Evolutionary conservation across 768 basidiomycete species (phyloP).

Genomic region (Trametes coccinea): DNA sequence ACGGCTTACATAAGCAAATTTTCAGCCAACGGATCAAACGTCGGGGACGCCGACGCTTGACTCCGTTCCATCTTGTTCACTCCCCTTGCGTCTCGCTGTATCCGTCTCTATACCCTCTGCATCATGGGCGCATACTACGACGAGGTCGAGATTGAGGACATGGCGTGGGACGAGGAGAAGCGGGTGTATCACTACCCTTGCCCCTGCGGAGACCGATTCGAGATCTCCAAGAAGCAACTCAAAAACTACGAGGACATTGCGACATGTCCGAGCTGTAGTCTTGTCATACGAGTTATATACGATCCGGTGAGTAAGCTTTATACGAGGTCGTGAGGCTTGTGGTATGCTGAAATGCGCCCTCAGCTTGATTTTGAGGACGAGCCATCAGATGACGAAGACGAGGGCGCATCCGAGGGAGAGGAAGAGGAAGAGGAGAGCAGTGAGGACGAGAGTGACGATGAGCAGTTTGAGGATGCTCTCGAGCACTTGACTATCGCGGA

Average conservation of each 20-base stretch:
- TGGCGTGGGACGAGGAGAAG: conserved; percentile 84
- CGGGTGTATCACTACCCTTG: conserved; percentile 94
- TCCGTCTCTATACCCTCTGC: not conserved
- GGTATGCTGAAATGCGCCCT: not conserved
- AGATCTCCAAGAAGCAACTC: conserved; percentile 85
- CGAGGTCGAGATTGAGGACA: conserved; percentile 97
- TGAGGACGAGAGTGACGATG: conserved; percentile 36
- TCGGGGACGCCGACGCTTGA: not conserved
- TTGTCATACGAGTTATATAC: conserved; percentile 89
- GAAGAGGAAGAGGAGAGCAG: conserved; percentile 37
- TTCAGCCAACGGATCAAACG: conserved; percentile 8
- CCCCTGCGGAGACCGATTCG: conserved; percentile 97
- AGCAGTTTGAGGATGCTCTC: conserved; percentile 63
- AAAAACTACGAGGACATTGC: conserved; percentile 91
- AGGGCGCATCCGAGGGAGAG: conserved; percentile 24
- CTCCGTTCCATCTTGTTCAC: not conserved
- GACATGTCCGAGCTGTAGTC: conserved; percentile 93
- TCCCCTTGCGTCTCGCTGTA: not conserved
- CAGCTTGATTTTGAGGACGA: conserved; percentile 88
- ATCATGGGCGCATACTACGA: conserved; percentile 88
- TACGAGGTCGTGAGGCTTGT: not conserved
- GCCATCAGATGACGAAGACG: conserved; percentile 44
- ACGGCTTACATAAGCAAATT: conserved; percentile 7
- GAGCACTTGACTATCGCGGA: conserved; percentile 58
- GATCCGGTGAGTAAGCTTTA: conserved; percentile 73